Percentiles rank a stretch among this genome's conserved stretches.
phyloP scores from a whole-genome alignment of 805 yeast genomes.

The Ogataea sp. region DNA sequence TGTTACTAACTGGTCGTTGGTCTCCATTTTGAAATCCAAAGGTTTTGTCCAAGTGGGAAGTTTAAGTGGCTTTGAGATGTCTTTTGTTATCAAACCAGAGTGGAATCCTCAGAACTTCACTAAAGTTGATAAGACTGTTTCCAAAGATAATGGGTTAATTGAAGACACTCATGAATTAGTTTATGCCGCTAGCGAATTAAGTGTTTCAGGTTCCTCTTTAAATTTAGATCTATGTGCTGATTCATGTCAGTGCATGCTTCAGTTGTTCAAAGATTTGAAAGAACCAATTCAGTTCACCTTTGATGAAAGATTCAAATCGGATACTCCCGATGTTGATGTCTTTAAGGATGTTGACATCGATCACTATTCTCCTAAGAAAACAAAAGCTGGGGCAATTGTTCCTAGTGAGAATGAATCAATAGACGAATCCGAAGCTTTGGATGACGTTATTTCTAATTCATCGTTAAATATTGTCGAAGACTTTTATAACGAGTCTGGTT shows the following conservation, averaged over 20 bases:
- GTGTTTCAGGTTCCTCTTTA: constrained; percentile 39
- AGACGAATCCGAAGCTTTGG: constrained; percentile 10
- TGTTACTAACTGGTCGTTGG: constrained; percentile 31
- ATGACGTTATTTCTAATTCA: constrained; percentile 3
- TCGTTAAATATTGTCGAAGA: constrained; percentile 19
- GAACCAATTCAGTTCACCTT: constrained; percentile 55
- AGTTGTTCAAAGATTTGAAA: constrained; percentile 62
- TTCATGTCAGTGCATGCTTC: constrained; percentile 65
- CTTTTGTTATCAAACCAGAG: constrained; percentile 10
- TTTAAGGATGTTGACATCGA: constrained; percentile 32
- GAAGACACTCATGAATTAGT: constrained; percentile 1
- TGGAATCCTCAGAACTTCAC: background rate
- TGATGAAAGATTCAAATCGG: constrained; percentile 47
- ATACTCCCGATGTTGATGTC: constrained; percentile 28
- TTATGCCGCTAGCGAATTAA: constrained; percentile 32
- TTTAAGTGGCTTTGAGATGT: constrained; percentile 30
- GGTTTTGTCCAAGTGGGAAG: constrained; percentile 52
- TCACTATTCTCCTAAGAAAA: constrained; percentile 14
- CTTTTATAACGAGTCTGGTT: constrained; percentile 12
- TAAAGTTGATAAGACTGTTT: background rate
- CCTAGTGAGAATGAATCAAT: background rate
- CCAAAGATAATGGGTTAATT: too few relatives aligned
- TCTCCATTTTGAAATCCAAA: constrained; percentile 28
- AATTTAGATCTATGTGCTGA: constrained; percentile 70
- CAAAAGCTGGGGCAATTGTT: background rate